Evolutionary conservation across 108 stramenopile genomes (phyloP), one percentile per base, ranked within the genome.

Genomic region (Stephanodiscus minutulus): DNA sequence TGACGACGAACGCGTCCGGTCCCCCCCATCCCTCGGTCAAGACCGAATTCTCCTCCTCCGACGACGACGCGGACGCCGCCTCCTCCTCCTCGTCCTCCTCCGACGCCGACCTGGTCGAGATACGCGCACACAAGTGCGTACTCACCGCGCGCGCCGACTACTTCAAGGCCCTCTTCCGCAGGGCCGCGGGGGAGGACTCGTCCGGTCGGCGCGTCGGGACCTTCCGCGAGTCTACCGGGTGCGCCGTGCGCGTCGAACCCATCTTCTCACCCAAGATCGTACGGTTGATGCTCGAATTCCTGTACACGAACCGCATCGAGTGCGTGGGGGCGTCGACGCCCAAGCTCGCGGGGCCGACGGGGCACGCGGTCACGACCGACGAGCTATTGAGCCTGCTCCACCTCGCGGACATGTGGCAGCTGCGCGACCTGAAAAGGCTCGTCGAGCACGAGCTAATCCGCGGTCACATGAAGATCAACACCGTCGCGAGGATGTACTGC

Each of bases 161-260:
- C 77, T 98, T 98, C 91, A 95, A 97, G 64, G 95, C 95, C 28
- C 90, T 96, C 52, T 97, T 98, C 81, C 90, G 96, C 18, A 96
- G 93, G 68, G 82, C 75, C 37, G 75, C 62, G 77, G 43, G 85
- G 46, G 71, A 27, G 22, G 4, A 5, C 0, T 8, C 10, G 9
- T 2, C 8, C 10, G 52, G 52, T 73, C 43, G 82, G 78, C 28
- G 31, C 27, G 61, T 37, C 60, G 33, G 6, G 47, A 76, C 87
- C 43, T 95, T 95, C 71, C 70, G 83, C 36, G 89, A 94, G 74
- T 80, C 91, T 6, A 72, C 74, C 46, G 91, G 87, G 71, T 87
- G 88, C 49, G 69, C 84, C 36, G 91, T 97, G 31, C 71, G 83
- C 10, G 94, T 93, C 18, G 89, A 96, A 67, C 86, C 92, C 21